Evolutionary conservation across 306 rosid species (phyloP), one percentile per base, ranked within the genome.

Genomic region (Quercus aquifolioides): DNA sequence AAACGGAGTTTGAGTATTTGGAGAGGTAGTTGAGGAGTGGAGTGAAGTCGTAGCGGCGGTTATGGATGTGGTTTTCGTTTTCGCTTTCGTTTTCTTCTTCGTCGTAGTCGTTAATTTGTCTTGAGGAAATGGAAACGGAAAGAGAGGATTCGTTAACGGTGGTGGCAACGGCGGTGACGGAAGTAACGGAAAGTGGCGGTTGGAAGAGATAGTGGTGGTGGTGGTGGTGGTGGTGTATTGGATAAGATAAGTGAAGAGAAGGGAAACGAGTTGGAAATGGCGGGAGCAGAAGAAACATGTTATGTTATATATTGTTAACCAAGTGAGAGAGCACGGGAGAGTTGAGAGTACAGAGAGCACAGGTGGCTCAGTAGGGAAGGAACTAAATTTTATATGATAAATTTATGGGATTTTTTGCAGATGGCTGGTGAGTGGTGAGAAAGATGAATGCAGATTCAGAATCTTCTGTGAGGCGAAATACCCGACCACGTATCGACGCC

Each of bases 1-100:
- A 57, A 19, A 1, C 77, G 17, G 73, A n/a, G 5, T 13, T 49
- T 17, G 43, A 79, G 6, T 17, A 2, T 38, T 65, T 54, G 55
- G 92, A 85, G 86, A 94, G 94, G 82, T 86, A 94, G 78, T 57
- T 4, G 79, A 94, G 85, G 83, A 94, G 97, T 6, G 98, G 98
- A 41, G 84, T 55, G 85, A 92, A 94, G 88, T 91, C 94, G 73
- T 94, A 90, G 64, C 89, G 90, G 87, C 85, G 90, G 74, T 76
- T 85, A 20, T 80, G 84, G 76, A 83, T 71, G 84, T 89, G 88
- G 85, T 77, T 75, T 35, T 89, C 83, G 59, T 86, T 84, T 54
- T 89, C 83, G 59, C 85, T 86, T 54, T 83, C 86, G 57, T 78
- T 87, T 10, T 77, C 85, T 6, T 72, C 63, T 13, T 73, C 86